Percentiles rank a stretch among this genome's conserved stretches.
Conservation (phyloP, 345 rosid species). For the Brassica nigra region DNA sequence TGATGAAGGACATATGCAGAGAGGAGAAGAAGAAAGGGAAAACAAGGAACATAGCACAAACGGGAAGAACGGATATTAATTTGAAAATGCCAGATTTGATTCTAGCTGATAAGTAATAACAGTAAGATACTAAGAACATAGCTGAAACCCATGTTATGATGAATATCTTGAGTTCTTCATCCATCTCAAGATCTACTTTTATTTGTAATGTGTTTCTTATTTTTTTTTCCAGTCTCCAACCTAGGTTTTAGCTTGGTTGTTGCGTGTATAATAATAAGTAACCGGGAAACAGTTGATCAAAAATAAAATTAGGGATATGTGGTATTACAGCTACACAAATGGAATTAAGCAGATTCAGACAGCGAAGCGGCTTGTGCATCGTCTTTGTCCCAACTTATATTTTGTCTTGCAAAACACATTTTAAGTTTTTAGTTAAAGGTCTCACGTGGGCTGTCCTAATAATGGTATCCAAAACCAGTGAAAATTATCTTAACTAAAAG, state of each 20-base stretch:
- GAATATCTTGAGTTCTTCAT: neutral
- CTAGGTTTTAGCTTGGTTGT: neutral
- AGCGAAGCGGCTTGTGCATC: slow-evolving; percentile 44
- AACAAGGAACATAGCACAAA: slow-evolving; percentile 43
- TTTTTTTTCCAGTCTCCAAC: neutral
- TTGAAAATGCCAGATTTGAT: neutral
- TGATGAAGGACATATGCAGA: slow-evolving; percentile 31
- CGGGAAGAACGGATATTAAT: slow-evolving; percentile 40
- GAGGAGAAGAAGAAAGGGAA: slow-evolving; percentile 52
- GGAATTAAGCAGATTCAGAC: slow-evolving; percentile 45
- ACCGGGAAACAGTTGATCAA: neutral
- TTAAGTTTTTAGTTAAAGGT: too few species aligned
- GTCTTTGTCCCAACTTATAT: too few species aligned
- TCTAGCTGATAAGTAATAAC: neutral
- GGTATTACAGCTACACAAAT: neutral
- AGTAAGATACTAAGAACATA: neutral
- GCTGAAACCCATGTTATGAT: neutral
- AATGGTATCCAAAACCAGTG: neutral
- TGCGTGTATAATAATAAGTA: neutral
- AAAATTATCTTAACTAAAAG: neutral
- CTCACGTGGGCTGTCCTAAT: neutral
- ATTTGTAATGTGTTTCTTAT: neutral
- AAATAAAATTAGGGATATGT: neutral
- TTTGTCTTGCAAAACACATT: too few species aligned
- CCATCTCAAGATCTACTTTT: neutral